Evolutionary conservation across 805 yeast genomes (phyloP), one percentile per base, ranked within the genome.

Genomic region (Pichia phayaonensis): DNA sequence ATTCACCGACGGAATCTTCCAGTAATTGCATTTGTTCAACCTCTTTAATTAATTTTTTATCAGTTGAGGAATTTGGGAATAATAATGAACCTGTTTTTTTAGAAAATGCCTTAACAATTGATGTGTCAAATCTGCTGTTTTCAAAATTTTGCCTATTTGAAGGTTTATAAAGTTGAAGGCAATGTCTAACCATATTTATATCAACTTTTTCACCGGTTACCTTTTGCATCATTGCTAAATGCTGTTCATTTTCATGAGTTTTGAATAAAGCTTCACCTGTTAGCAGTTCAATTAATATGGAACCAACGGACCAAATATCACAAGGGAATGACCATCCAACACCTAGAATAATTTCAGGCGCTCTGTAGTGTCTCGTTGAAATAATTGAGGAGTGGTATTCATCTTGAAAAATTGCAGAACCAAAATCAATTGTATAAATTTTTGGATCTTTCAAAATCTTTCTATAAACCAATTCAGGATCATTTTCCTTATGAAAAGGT

Each of bases 311-410:
- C 99, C 99, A 94, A 71, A 92, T 72, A 65, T 94, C 99, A 66
- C 98, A 92, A 1, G 97, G 95, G 59, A 78, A 90, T 8, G 96
- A 86, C 98, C 99, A 94, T 20, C 97, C 97, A n/a, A 80, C 75
- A 1, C 97, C 97, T 29, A 94, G 69, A 1, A 92, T 89, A 55
- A 94, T 90, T 65, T 94, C 99, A 0, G 99, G 99, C 0, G 99
- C 99, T 48, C 99, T 73, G 66, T 94, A 94, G 67, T 94, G 99
- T 46, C 99, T 75, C 1, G 99, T 94, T 8, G 96, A 87, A 12
- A 94, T 96, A 16, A 94, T 82, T 21, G 86, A 80, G 4, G 95
- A 83, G 72, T 94, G 99, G 64, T 86, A 90, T 69, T 94, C 98
- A 67, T 90, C 95, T 59, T 86, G 79, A 61, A 94, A 94, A 4